phyloP scores from a whole-genome alignment of 352 stramenopile genomes.

The Thraustochytrium striatum region DNA sequence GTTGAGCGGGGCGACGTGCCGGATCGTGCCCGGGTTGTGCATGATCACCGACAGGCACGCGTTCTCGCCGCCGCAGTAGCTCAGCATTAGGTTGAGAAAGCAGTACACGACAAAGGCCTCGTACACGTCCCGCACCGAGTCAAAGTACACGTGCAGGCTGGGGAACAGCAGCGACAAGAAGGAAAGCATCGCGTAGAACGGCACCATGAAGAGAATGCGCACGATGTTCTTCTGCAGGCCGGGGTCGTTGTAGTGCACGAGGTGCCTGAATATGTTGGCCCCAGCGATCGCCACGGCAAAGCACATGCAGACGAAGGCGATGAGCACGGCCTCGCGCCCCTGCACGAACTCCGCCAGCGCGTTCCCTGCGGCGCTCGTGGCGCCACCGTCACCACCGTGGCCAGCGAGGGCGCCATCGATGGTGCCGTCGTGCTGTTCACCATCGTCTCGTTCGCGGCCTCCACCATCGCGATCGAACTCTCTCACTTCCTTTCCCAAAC shows the following conservation, averaged over 20 bases:
- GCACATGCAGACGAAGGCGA: slow-evolving; percentile 64
- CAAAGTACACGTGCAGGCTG: slow-evolving; percentile 71
- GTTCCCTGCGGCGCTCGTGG: too few relatives aligned
- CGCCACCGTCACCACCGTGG: not conserved
- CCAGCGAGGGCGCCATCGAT: not conserved
- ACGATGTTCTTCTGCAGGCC: slow-evolving; percentile 78
- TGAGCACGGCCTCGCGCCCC: slow-evolving; percentile 38
- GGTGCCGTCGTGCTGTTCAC: not conserved
- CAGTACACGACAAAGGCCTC: slow-evolving; percentile 86
- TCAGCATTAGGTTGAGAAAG: slow-evolving; percentile 81
- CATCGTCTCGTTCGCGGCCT: too few relatives aligned
- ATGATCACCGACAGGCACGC: slow-evolving; percentile 81
- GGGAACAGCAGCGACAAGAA: slow-evolving; percentile 73
- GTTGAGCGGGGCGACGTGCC: slow-evolving; percentile 72
- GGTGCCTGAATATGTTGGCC: slow-evolving; percentile 77
- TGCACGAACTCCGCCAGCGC: slow-evolving; percentile 25
- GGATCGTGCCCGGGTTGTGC: slow-evolving; percentile 71
- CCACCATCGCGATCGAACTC: too few relatives aligned
- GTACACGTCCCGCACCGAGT: slow-evolving; percentile 80
- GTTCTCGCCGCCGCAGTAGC: slow-evolving; percentile 73
- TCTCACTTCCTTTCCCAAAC: too few relatives aligned
- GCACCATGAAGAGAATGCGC: slow-evolving; percentile 75
- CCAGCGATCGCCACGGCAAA: slow-evolving; percentile 64
- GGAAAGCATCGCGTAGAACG: slow-evolving; percentile 74
- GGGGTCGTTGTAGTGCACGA: slow-evolving; percentile 72